These are phyloP conservation scores for Diaporthe sp. DNA, from an alignment of 2,329 filamentous ascomycete species.

Conservation along the genomic window DNA sequence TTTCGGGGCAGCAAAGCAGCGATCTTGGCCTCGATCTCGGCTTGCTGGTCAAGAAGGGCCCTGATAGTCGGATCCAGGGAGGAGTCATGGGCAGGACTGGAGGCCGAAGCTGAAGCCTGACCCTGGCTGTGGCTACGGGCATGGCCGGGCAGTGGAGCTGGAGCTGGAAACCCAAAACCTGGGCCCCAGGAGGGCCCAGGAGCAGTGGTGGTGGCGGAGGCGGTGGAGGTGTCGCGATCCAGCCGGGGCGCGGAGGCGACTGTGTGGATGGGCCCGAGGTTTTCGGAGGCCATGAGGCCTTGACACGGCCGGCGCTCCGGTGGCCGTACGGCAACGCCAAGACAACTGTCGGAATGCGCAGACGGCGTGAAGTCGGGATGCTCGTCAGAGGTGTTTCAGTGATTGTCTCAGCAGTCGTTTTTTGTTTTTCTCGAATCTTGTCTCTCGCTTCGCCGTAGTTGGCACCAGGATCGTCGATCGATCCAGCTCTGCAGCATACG, in stretches of 20 bases:
- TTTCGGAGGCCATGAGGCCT: conserved; percentile 40
- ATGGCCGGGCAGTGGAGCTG: conserved; percentile 30
- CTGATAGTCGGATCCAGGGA: conserved; percentile 60
- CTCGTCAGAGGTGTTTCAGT: conserved; percentile 4
- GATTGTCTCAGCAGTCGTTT: conserved; percentile 14
- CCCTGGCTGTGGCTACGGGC: conserved; percentile 27
- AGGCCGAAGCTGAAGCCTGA: conserved; percentile 42
- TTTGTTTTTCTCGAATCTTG: not conserved
- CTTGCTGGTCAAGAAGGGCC: conserved; percentile 65
- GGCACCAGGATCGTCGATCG: conserved; percentile 4
- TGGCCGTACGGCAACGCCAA: conserved; percentile 38
- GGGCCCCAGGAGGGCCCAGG: conserved; percentile 30
- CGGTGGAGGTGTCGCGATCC: conserved; percentile 39
- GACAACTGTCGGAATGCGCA: conserved; percentile 7
- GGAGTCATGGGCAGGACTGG: conserved; percentile 53
- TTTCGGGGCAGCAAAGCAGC: conserved; percentile 62
- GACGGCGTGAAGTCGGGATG: not conserved
- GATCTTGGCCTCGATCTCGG: conserved; percentile 66
- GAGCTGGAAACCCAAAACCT: conserved; percentile 34
- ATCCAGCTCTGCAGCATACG: not conserved
- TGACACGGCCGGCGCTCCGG: conserved; percentile 33
- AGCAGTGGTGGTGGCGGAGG: conserved; percentile 39
- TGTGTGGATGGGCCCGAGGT: conserved; percentile 33
- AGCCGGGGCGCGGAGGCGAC: conserved; percentile 28
- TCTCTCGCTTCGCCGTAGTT: conserved; percentile 18